phyloP scores from a whole-genome alignment of 164 flowering plant species.

The Liriodendron chinense region DNA sequence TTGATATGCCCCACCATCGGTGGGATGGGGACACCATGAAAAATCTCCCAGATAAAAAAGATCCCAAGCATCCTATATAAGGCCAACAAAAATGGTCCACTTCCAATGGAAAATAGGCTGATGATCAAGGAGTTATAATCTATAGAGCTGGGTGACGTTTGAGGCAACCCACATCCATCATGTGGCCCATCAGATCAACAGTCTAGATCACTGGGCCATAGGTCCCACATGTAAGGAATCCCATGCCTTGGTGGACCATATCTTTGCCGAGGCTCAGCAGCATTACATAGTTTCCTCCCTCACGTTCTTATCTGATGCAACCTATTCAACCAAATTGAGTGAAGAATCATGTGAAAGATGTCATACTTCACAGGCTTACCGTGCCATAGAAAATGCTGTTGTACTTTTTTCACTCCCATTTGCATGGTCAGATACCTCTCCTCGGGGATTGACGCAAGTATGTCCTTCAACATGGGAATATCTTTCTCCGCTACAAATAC shows the following conservation, averaged over 20 bases:
- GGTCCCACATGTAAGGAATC: background rate
- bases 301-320: conserved; percentile 4
- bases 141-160: background rate
- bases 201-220: background rate
- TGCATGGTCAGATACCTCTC: conserved; percentile 11
- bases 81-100: background rate
- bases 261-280: no score
- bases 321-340: conserved; percentile 16
- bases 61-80: background rate
- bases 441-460: conserved; percentile 11
- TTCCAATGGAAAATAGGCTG: background rate
- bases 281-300: no score
- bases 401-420: conserved; percentile 8
- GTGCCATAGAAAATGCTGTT: conserved; percentile 15
- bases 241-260: background rate
- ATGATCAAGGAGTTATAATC: background rate
- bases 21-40: background rate
- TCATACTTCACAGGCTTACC: conserved; percentile 15
- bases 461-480: conserved; percentile 11
- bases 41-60: background rate
- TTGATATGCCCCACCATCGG: no score
- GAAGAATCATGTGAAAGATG: conserved; percentile 16
- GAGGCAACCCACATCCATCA: background rate
- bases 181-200: background rate
- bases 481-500: conserved; percentile 11